Evolutionary conservation across 2,329 filamentous ascomycete species (phyloP), one percentile per base, ranked within the genome.

Genomic region (Graphilbum fragrans): DNA sequence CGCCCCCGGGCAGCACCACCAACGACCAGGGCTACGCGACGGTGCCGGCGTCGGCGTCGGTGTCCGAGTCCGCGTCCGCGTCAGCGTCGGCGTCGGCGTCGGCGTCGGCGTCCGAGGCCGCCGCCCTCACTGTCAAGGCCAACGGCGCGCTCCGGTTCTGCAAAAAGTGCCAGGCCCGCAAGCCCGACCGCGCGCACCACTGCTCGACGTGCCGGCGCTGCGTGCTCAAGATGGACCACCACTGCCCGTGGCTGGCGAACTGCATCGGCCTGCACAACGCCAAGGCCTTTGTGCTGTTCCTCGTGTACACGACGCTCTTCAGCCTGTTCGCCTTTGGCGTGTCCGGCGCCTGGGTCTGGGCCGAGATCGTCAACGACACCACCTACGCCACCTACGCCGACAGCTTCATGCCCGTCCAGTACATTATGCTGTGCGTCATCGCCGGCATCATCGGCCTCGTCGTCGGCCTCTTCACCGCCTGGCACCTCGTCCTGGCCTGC

Each of bases 161-260:
- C 72, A 96, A 96, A 65, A 98, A 98, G 65, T 98, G 92, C 61
- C 85, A 93, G 64, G 81, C 81, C 40, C 77, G 84, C 48, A 98
- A 98, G 66, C 92, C 92, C 34, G 92, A 98, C 63, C 85, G 92
- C 46, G 80, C 90, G 25, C 92, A 98, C 61, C 92, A 98, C 66
- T 98, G 92, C 70, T 94, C 86, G 11, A 93, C 87, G 4, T 98
- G 92, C 64, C 78, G 82, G 51, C 82, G 83, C 55, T 98, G 92
- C 59, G 88, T 98, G 21, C 70, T 98, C 59, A 98, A 98, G 69
- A 98, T 98, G 92, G 92, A 98, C 58, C 92, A 98, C 60, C 92
- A 98, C 65, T 98, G 92, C 59, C 92, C 92, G 16, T 98, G 92
- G 92, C 72, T 98, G 38, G 90, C 92, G 22, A 94, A 86, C 4